Conservation (phyloP, 495 filamentous ascomycete species). For the Venustampulla echinocandica region DNA sequence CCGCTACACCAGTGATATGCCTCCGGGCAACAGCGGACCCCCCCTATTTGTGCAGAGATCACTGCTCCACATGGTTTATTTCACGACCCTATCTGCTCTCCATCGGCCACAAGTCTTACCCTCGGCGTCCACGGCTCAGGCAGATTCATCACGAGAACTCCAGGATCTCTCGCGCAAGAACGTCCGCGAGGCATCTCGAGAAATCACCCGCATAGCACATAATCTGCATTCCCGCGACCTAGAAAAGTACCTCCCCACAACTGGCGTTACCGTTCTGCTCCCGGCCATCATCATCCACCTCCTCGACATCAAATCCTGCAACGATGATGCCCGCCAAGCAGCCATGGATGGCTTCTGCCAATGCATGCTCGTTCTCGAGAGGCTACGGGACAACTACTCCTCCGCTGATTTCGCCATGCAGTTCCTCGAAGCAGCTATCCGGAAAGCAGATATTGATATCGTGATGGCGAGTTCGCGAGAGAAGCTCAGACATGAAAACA, state of each 20-base stretch:
- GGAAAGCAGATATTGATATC: constrained; percentile 63
- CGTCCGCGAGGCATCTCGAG: constrained; percentile 67
- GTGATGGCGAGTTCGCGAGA: constrained; percentile 5
- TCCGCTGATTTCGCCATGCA: constrained; percentile 79
- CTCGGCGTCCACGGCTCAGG: constrained; percentile 49
- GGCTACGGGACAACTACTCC: constrained; percentile 73
- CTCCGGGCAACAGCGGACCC: constrained; percentile 24
- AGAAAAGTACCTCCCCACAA: constrained; percentile 73
- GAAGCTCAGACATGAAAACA: background rate
- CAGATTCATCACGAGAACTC: constrained; percentile 45
- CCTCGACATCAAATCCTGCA: constrained; percentile 74
- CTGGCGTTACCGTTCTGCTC: constrained; percentile 79
- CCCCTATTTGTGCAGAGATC: constrained; percentile 63
- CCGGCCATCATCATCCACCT: constrained; percentile 89
- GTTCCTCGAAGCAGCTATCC: constrained; percentile 76
- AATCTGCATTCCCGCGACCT: constrained; percentile 60
- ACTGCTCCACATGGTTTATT: constrained; percentile 81
- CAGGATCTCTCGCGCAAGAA: constrained; percentile 73
- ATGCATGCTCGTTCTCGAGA: constrained; percentile 78
- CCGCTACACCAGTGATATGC: constrained; percentile 45
- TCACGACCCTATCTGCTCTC: constrained; percentile 76
- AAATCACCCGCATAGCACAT: constrained; percentile 71
- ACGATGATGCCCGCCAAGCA: constrained; percentile 54
- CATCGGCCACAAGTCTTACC: constrained; percentile 83
- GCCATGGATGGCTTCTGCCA: constrained; percentile 71